phyloP scores from a whole-genome alignment of 1,139 yeast species.

The Kurtzmaniella quercitrusa region DNA sequence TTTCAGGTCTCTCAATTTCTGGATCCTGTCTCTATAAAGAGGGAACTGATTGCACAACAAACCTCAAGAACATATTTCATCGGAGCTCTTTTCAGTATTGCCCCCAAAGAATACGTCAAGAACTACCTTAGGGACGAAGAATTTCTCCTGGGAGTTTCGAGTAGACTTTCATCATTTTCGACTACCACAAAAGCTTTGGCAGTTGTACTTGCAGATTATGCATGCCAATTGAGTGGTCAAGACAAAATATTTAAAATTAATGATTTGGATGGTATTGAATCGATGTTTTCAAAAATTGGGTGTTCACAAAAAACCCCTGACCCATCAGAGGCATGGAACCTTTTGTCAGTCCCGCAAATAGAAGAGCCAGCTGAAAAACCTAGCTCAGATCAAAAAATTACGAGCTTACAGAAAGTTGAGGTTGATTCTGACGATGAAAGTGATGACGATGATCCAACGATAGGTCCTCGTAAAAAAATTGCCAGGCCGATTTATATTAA shows the following conservation, averaged over 20 bases:
- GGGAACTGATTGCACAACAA: slow-evolving; percentile 34
- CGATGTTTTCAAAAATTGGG: slow-evolving; percentile 4
- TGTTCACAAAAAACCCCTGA: slow-evolving; percentile 6
- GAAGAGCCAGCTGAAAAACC: slow-evolving; percentile 1
- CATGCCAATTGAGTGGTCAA: slow-evolving; percentile 31
- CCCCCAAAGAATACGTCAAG: slow-evolving; percentile 14
- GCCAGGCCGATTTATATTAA: slow-evolving; percentile 58
- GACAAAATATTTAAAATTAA: slow-evolving; percentile 37
- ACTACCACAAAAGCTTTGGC: slow-evolving; percentile 40
- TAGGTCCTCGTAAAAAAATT: slow-evolving; percentile 32
- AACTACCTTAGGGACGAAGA: slow-evolving; percentile 20
- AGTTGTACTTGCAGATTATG: slow-evolving; percentile 42
- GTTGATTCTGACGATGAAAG: slow-evolving; percentile 37
- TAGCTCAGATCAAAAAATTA: slow-evolving; percentile 3
- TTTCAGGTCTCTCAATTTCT: slow-evolving; percentile 12
- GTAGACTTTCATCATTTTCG: slow-evolving; percentile 42
- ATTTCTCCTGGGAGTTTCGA: slow-evolving; percentile 42
- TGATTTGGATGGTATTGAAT: slow-evolving; percentile 6
- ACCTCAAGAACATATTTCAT: slow-evolving; percentile 32
- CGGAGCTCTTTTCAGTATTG: slow-evolving; percentile 22
- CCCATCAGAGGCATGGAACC: slow-evolving; percentile 5
- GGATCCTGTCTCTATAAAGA: slow-evolving; percentile 20
- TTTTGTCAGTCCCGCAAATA: not conserved
- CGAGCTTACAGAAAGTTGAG: slow-evolving; percentile 6
- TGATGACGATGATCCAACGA: slow-evolving; percentile 52